Evolutionary conservation across 176 grass and related monocot genomes (phyloP), one percentile per base, ranked within the genome.

Genomic region (Triticum turgidum): DNA sequence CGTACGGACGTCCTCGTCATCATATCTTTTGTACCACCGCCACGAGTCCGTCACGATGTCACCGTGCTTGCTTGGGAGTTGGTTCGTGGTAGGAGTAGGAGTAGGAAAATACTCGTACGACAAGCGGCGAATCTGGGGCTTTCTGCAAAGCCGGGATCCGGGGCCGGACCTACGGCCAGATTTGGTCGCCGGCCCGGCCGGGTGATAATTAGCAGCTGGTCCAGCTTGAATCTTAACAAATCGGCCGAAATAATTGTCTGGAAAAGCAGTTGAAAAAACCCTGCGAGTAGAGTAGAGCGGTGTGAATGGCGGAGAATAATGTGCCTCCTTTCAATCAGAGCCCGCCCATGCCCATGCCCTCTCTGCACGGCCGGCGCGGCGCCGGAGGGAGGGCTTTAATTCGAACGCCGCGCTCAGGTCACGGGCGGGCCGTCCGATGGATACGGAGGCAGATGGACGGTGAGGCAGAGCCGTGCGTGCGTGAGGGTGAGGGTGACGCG

Each of bases 401-500:
- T 88, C 82, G 90, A 91, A 88, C 66, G 82, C 15, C 10, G 34
- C 29, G 52, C 65, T 88, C 85, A 91, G 44, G 44, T 13, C 44
- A 45, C 82, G 85, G 77, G 86, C 47, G 7, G 69, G 51, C 81
- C 89, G 63, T 71, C 62, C n/a, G 82, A 69, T 61, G 80, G 25
- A 5, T 51, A 21, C 51, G 11, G 11, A 47, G 44, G 44, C 44
- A 3, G 84, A 65, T 54, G 73, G 49, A 34, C 44, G 49, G 51
- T 54, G 14, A 15, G 4, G 44, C 44, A 45, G 44, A 11, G 44
- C 25, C 22, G 14, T 7, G 29, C 17, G 18, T 20, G 51, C 45
- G 34, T 35, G 35, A 9, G 39, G 34, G 45, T 35, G 77, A 73
- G 39, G 64, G 84, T 71, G 89, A 70, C 78, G 78, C 8, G 73